These are phyloP conservation scores for Aspergillus fumigatus DNA, from an alignment of 2,329 filamentous ascomycete species.

Conservation along the genomic window DNA sequence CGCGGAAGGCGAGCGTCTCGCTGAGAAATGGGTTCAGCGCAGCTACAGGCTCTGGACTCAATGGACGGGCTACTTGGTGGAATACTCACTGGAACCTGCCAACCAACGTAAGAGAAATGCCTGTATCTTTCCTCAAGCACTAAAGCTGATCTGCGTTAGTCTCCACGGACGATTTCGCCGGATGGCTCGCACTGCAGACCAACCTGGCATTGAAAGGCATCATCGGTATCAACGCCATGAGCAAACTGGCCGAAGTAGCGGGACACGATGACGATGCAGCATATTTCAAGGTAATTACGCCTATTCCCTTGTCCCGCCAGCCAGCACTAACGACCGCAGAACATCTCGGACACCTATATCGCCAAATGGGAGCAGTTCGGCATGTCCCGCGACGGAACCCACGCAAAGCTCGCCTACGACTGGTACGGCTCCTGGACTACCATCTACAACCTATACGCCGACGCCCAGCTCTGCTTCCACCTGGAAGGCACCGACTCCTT, in stretches of 20 bases:
- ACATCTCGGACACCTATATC: conserved; percentile 64
- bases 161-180: conserved; percentile 80
- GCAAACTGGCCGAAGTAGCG: conserved; percentile 60
- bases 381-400: conserved; percentile 63
- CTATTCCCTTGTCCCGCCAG: background rate
- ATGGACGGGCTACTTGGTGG: conserved; percentile 75
- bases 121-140: background rate
- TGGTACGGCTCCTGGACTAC: conserved; percentile 79
- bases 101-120: conserved; percentile 55
- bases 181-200: conserved; percentile 71
- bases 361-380: conserved; percentile 66
- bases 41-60: conserved; percentile 71
- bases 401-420: conserved; percentile 75
- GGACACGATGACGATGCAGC: conserved; percentile 53
- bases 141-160: conserved; percentile 40
- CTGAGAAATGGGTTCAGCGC: conserved; percentile 60
- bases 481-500: conserved; percentile 43
- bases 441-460: conserved; percentile 79
- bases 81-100: conserved; percentile 67
- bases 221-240: conserved; percentile 75
- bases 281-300: conserved; percentile 49
- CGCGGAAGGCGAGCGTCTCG: conserved; percentile 51
- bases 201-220: conserved; percentile 82
- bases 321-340: conserved; percentile 26
- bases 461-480: conserved; percentile 77